phyloP scores from a whole-genome alignment of 2,329 filamentous ascomycete genomes.

The Aspergillus ruber region DNA sequence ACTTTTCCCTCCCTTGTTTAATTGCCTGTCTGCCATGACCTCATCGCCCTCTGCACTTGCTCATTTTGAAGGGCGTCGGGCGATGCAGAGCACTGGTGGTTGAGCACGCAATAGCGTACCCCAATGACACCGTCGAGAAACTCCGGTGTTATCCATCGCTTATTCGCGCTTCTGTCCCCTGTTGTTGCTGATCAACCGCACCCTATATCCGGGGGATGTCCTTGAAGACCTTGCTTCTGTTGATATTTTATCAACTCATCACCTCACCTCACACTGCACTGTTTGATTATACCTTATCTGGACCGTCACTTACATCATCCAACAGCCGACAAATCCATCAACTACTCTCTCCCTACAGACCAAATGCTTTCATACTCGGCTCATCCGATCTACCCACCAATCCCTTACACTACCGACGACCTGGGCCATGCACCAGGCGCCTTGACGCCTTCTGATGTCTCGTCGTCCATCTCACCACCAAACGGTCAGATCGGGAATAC shows the following conservation, averaged over 20 bases:
- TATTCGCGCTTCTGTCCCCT: conserved; percentile 9
- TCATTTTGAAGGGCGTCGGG: conserved; percentile 2
- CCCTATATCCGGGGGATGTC: neutral
- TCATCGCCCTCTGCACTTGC: neutral
- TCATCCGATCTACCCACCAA: conserved; percentile 33
- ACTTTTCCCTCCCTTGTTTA: conserved; percentile 1
- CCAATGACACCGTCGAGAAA: conserved; percentile 24
- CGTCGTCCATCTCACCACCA: conserved; percentile 36
- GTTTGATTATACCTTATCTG: neutral
- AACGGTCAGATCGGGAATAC: conserved; percentile 34
- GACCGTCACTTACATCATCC: conserved; percentile 19
- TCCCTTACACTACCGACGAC: conserved; percentile 33
- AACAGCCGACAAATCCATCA: conserved; percentile 30
- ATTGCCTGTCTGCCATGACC: neutral
- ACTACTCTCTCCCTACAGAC: conserved; percentile 30
- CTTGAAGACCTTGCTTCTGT: neutral
- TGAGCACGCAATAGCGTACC: conserved; percentile 32
- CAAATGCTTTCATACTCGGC: conserved; percentile 34
- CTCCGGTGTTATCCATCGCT: conserved; percentile 18
- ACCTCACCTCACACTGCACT: neutral
- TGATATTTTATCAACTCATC: neutral
- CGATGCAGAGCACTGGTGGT: conserved; percentile 7
- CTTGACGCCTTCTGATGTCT: conserved; percentile 37
- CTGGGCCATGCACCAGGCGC: conserved; percentile 29
- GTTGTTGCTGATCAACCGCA: conserved; percentile 5